Evolutionary conservation across 306 rosid genomes (phyloP), one percentile per base, ranked within the genome.

Genomic region (Argentina anserina): DNA sequence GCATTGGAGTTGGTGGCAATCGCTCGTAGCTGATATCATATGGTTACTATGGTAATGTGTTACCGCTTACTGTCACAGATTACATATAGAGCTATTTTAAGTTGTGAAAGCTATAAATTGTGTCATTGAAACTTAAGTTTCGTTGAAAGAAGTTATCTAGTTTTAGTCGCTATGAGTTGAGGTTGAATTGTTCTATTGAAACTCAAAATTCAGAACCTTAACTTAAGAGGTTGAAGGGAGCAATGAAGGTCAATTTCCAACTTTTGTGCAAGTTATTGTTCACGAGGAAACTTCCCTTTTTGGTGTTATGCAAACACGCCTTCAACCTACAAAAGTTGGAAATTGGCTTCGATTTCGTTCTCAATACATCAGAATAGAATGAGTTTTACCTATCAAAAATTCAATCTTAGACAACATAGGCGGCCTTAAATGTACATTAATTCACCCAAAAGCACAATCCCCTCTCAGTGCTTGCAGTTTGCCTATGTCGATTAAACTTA

Each of bases 21-120:
- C 79, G 17, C 62, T 69, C n/a, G 63, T 20, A 40, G 63, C 67
- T 78, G 72, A 75, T 74, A 65, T 69, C 66, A 12, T 20, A 18
- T 17, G 42, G 46, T 43, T 41, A 69, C 4, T 20, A 18, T 17
- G 42, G 46, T 43, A 59, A 69, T 9, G 13, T 15, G 45, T 12
- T 36, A 23, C 74, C 1, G n/a, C n/a, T n/a, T n/a, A n/a, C n/a
- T 29, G 29, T 46, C 17, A 29, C 23, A 23, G 60, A 14, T 2
- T 9, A 21, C 55, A 3, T 28, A 20, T 5, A 5, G 28, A 58
- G n/a, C 29, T 36, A 18, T 9, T 62, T 3, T 9, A 36, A 20
- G 18, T n/a, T 63, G 46, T 63, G 18, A 34, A 36, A 60, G 8
- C 21, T 17, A 31, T 20, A 31, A 15, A 60, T 14, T 13, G n/a